These are phyloP conservation scores for Paraurostyla sp. DNA, from an alignment of 73 alveolate genomes.

Conservation along the genomic window DNA sequence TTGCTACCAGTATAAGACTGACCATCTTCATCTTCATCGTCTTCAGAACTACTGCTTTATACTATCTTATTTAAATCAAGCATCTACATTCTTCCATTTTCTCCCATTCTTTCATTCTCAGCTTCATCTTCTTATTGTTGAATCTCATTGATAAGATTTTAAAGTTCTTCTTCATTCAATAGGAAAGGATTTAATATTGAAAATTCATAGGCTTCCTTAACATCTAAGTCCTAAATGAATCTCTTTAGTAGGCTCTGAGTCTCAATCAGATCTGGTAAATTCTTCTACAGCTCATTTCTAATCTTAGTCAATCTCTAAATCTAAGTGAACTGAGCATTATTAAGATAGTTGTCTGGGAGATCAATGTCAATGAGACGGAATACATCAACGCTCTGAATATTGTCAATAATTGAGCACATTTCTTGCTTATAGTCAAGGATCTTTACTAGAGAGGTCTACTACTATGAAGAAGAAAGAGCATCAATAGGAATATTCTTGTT, in stretches of 20 bases:
- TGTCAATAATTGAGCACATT: slow-evolving; percentile 33
- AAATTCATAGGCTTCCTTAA: slow-evolving; percentile 49
- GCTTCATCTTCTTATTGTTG: background rate
- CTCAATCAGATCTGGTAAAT: slow-evolving; percentile 10
- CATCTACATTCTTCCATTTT: too few species aligned
- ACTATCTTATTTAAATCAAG: slow-evolving; percentile 6
- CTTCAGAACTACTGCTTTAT: background rate
- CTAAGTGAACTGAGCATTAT: slow-evolving; percentile 3
- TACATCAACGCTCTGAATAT: slow-evolving; percentile 2
- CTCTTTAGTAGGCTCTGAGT: background rate
- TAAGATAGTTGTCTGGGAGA: slow-evolving; percentile 31
- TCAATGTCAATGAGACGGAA: slow-evolving; percentile 31
- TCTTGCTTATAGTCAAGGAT: slow-evolving; percentile 29
- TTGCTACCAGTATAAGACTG: background rate
- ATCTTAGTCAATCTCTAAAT: slow-evolving; percentile 17
- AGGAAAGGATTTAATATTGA: slow-evolving; percentile 41
- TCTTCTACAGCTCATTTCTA: background rate
- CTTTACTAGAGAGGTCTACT: slow-evolving; percentile 34
- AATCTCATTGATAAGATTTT: slow-evolving; percentile 4
- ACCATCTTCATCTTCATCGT: background rate
- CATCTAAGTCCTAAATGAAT: slow-evolving; percentile 39
- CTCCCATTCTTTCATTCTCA: background rate
- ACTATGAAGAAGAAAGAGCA: background rate
- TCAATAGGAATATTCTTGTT: background rate
- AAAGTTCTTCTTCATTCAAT: slow-evolving; percentile 47